phyloP scores from a whole-genome alignment of 129 eudicot species.

The Ambrosia artemisiifolia region DNA sequence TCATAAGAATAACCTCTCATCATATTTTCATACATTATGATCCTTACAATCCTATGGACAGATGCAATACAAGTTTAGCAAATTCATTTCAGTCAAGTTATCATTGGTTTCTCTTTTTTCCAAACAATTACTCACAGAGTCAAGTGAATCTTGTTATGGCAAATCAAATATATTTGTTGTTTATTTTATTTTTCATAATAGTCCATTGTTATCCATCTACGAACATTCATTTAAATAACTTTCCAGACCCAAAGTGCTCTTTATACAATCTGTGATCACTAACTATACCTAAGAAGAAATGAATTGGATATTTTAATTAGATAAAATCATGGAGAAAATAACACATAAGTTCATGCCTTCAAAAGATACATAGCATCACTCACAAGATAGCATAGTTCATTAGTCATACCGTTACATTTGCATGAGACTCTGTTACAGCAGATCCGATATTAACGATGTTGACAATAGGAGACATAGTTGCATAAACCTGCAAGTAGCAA shows the following conservation, averaged over 20 bases:
- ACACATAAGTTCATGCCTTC: not conserved
- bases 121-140: not conserved
- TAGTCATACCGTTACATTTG: conserved; percentile 65
- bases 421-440: conserved; percentile 65
- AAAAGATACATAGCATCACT: conserved; percentile 1
- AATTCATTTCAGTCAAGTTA: not conserved
- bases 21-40: not conserved
- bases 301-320: not conserved
- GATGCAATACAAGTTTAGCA: not conserved
- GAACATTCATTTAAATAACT: not conserved
- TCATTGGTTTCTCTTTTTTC: not conserved
- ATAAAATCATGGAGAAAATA: not conserved
- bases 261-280: not conserved
- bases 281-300: conserved; percentile 2
- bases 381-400: conserved; percentile 14
- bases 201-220: not conserved
- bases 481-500: conserved; percentile 71
- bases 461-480: conserved; percentile 86
- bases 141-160: not conserved
- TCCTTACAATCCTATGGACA: not conserved
- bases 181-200: not conserved
- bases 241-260: not conserved
- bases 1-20: not conserved
- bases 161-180: not conserved
- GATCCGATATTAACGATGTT: conserved; percentile 81